Conservation (phyloP, 2,329 filamentous ascomycete species). For the Arthrobotrys megalospora region DNA sequence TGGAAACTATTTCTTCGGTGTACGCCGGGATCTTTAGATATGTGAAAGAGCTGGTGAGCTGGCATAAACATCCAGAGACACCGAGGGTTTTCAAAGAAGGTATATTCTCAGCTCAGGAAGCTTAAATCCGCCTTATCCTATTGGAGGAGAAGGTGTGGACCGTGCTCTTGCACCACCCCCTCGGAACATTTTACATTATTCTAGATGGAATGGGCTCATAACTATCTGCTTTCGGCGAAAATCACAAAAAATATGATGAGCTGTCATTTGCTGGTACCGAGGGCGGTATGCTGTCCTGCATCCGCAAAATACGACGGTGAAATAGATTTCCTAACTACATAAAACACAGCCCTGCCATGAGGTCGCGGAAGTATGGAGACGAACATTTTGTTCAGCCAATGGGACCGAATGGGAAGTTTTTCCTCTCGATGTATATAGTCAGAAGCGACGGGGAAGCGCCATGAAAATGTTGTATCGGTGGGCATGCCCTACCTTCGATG, state of each 20-base stretch:
- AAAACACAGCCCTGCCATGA: slow-evolving; percentile 26
- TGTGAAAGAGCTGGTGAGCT: slow-evolving; percentile 2
- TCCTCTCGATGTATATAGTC: slow-evolving; percentile 21
- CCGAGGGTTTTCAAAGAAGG: neutral
- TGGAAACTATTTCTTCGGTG: slow-evolving; percentile 96
- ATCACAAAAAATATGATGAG: slow-evolving; percentile 10
- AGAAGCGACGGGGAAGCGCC: slow-evolving; percentile 6
- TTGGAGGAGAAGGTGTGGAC: slow-evolving; percentile 50
- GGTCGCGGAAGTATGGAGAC: slow-evolving; percentile 31
- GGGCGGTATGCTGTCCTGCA: slow-evolving; percentile 17
- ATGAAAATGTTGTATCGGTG: slow-evolving; percentile 21
- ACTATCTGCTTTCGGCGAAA: slow-evolving; percentile 35
- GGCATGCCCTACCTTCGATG: slow-evolving; percentile 17
- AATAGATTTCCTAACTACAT: slow-evolving; percentile 34
- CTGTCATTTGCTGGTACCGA: slow-evolving; percentile 45
- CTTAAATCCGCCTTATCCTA: slow-evolving; percentile 21
- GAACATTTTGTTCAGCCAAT: slow-evolving; percentile 22
- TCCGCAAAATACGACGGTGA: slow-evolving; percentile 33
- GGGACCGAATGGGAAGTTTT: slow-evolving; percentile 14
- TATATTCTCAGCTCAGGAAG: slow-evolving; percentile 10
- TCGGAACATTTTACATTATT: slow-evolving; percentile 15
- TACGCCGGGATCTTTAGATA: slow-evolving; percentile 72
- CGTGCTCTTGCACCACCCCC: slow-evolving; percentile 27
- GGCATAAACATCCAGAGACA: slow-evolving; percentile 2
- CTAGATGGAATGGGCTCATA: slow-evolving; percentile 8